Evolutionary conservation across 768 basidiomycete genomes (phyloP).

Genomic region (Boletus reticuloceps): DNA sequence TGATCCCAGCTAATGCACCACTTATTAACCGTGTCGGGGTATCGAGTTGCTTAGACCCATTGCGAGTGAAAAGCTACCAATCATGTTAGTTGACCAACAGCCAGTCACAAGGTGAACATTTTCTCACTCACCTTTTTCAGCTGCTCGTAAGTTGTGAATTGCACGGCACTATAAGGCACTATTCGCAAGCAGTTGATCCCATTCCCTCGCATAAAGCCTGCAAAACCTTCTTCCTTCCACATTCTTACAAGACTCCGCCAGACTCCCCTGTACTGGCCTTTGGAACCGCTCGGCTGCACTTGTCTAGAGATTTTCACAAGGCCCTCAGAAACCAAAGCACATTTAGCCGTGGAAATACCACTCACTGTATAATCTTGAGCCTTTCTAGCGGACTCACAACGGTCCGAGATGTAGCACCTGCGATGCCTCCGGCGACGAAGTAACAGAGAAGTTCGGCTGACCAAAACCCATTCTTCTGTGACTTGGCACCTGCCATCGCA

Average conservation of each 20-base stretch:
- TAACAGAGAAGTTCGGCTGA: conserved; percentile 39
- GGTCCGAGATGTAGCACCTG: conserved; percentile 75
- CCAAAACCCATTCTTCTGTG: conserved; percentile 29
- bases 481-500: conserved; percentile 24
- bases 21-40: conserved; percentile 83
- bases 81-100: conserved; percentile 28
- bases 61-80: conserved; percentile 61
- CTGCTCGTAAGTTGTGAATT: conserved; percentile 88
- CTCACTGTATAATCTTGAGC: conserved; percentile 95
- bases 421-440: conserved; percentile 54
- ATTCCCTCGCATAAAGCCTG: conserved; percentile 93
- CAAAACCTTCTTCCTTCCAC: conserved; percentile 92
- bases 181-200: conserved; percentile 90
- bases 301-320: conserved; percentile 51
- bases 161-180: conserved; percentile 88
- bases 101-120: not conserved
- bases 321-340: not conserved
- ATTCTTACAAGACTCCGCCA: conserved; percentile 79
- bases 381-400: conserved; percentile 91
- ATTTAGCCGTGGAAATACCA: conserved; percentile 8
- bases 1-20: conserved; percentile 91
- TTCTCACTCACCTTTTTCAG: conserved; percentile 67
- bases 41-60: conserved; percentile 75
- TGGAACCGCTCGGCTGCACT: conserved; percentile 71
- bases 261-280: conserved; percentile 77